These are phyloP conservation scores for Eragrostis curvula DNA, from an alignment of 176 grass and related monocot species.

Conservation along the genomic window DNA sequence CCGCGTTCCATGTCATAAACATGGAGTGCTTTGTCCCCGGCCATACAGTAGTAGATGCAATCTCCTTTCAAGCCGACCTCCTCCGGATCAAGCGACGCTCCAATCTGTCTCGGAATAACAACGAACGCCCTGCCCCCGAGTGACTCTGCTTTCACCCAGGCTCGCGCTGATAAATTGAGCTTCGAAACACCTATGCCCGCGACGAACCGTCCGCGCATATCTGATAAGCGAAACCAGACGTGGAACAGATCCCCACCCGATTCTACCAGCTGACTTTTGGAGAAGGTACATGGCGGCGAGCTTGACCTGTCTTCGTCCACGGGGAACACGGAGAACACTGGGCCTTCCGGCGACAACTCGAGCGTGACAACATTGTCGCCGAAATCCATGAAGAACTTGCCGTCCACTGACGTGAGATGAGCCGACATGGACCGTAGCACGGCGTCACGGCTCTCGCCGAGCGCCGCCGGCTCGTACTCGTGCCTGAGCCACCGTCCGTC, in stretches of 20 bases:
- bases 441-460: not conserved
- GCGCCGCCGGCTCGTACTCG: not conserved
- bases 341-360: slow-evolving; percentile 7
- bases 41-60: not conserved
- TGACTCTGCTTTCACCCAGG: no score
- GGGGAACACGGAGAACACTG: not conserved
- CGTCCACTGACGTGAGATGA: not conserved
- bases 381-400: not conserved
- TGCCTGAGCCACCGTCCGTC: not conserved
- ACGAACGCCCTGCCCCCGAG: not conserved
- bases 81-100: not conserved
- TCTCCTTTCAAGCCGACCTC: slow-evolving; percentile 2
- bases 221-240: not conserved
- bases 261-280: not conserved
- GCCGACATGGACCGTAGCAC: not conserved
- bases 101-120: not conserved
- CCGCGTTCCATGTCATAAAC: slow-evolving; percentile 4
- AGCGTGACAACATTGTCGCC: not conserved
- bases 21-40: not conserved
- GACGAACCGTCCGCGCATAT: not conserved
- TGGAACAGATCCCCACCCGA: not conserved
- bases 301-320: no score
- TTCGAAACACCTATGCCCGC: not conserved
- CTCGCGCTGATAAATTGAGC: not conserved
- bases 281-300: not conserved